These are phyloP conservation scores for Eucalyptus albens DNA, from an alignment of 345 rosid species.

Conservation along the genomic window DNA sequence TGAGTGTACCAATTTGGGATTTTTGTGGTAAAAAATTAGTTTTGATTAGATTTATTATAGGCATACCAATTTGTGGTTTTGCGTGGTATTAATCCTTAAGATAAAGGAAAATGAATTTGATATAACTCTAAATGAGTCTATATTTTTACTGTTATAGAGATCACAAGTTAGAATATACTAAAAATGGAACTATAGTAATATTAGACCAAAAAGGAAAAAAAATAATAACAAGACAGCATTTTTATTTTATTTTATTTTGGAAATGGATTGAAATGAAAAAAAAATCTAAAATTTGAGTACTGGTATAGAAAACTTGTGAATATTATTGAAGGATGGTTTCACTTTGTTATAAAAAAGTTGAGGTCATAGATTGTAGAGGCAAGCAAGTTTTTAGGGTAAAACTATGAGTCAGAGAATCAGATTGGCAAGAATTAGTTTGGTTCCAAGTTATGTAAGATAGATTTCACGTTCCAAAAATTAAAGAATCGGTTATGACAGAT, in stretches of 20 bases:
- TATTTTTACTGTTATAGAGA: neutral
- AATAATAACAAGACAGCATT: neutral
- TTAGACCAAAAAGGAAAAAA: neutral
- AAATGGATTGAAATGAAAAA: neutral
- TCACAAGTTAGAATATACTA: neutral
- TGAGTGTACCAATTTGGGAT: fast-evolving
- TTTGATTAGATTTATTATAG: no score
- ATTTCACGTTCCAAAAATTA: no score
- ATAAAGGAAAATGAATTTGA: neutral
- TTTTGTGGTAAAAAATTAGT: no score
- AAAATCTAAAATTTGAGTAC: no score
- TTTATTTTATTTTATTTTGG: no score
- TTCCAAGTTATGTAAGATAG: no score
- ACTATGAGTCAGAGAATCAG: fast-evolving
- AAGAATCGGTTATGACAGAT: fast-evolving
- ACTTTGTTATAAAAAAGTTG: neutral
- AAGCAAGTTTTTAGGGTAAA: no score
- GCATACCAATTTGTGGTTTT: no score
- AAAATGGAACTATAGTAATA: neutral
- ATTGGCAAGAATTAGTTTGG: no score
- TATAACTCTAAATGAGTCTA: neutral
- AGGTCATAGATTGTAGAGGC: no score
- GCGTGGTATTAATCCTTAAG: no score
- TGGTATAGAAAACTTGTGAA: neutral
- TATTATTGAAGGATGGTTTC: neutral